These are phyloP conservation scores for Lagenidium giganteum DNA, from an alignment of 352 stramenopile genomes.

Conservation along the genomic window DNA sequence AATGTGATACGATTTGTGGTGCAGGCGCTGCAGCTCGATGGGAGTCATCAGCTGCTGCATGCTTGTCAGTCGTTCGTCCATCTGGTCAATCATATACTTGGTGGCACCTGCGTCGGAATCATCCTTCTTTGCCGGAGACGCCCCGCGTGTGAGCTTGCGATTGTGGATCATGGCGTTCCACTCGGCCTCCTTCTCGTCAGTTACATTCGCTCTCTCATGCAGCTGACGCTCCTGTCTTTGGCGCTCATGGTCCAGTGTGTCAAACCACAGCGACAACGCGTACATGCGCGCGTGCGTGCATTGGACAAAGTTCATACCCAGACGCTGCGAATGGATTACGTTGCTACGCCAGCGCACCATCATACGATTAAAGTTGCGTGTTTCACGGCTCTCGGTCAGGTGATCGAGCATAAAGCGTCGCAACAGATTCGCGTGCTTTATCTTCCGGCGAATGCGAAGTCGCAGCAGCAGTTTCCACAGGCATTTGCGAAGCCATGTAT, in stretches of 20 bases:
- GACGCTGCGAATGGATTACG: constrained; percentile 61
- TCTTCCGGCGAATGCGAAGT: constrained; percentile 34
- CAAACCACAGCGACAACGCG: constrained; percentile 56
- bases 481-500: constrained; percentile 65
- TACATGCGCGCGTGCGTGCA: constrained; percentile 54
- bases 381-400: constrained; percentile 46
- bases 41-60: constrained; percentile 80
- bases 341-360: constrained; percentile 72
- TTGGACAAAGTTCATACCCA: constrained; percentile 39
- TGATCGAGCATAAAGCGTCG: constrained; percentile 59
- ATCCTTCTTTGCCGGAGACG: too few relatives aligned
- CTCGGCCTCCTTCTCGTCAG: constrained; percentile 35
- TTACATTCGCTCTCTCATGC: constrained; percentile 20
- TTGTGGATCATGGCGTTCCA: constrained; percentile 20
- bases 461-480: constrained; percentile 65
- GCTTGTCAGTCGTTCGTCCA: constrained; percentile 53
- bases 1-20: constrained; percentile 50
- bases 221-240: constrained; percentile 50
- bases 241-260: constrained; percentile 57
- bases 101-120: background rate
- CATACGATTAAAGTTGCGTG: constrained; percentile 67
- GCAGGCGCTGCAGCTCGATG: constrained; percentile 69
- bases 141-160: too few relatives aligned
- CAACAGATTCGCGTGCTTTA: constrained; percentile 27
- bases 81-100: constrained; percentile 27